phyloP scores from a whole-genome alignment of 148 eudicot genomes.

The Rhododendron ferrugineum region DNA sequence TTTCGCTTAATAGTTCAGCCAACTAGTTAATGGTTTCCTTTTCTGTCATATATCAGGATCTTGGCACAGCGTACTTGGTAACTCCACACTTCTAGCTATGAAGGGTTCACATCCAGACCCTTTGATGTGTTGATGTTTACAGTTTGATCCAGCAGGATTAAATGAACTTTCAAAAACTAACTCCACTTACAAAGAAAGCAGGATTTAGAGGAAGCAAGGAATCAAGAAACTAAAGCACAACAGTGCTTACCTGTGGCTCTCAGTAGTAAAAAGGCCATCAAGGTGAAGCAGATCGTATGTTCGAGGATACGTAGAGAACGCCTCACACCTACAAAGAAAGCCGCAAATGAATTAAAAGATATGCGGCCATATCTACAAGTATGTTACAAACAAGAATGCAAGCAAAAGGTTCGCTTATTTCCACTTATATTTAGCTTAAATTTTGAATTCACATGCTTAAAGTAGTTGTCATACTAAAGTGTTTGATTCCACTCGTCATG shows the following conservation, averaged over 20 bases:
- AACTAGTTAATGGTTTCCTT: background rate
- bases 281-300: slow-evolving; percentile 85
- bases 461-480: background rate
- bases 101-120: background rate
- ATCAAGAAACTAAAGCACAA: background rate
- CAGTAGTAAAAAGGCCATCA: slow-evolving; percentile 77
- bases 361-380: background rate
- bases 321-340: slow-evolving; percentile 63
- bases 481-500: background rate
- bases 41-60: background rate
- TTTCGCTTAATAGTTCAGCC: background rate
- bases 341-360: background rate
- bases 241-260: slow-evolving; percentile 64
- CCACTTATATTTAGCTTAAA: background rate
- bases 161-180: background rate
- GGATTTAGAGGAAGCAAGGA: background rate
- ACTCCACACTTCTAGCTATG: background rate
- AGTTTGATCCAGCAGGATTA: background rate
- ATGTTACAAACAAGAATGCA: background rate
- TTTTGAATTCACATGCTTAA: background rate
- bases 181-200: too few relatives aligned
- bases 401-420: background rate
- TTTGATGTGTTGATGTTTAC: background rate
- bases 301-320: slow-evolving; percentile 90
- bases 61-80: background rate